These are phyloP conservation scores for Hypholoma sublateritium DNA, from an alignment of 768 basidiomycete genomes.

Conservation along the genomic window DNA sequence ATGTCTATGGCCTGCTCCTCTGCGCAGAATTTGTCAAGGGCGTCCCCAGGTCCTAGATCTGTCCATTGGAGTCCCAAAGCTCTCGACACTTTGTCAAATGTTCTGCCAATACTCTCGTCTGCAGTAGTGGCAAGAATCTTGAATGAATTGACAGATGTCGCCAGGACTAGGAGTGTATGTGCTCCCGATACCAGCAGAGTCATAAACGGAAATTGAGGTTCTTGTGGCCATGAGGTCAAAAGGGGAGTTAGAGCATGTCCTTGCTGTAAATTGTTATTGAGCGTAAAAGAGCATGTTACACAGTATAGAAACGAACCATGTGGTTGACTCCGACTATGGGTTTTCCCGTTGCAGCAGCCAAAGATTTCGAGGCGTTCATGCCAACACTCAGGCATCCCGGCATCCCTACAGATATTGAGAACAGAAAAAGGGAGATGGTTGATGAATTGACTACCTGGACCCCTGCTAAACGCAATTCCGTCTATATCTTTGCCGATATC, in stretches of 20 bases:
- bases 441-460: conserved; percentile 57
- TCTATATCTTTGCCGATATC: conserved; percentile 61
- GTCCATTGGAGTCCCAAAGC: conserved; percentile 68
- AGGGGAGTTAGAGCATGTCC: conserved; percentile 86
- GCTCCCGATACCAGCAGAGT: conserved; percentile 92
- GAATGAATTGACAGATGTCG: conserved; percentile 55
- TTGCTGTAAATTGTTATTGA: conserved; percentile 54
- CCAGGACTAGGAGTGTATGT: conserved; percentile 86
- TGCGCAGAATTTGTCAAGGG: conserved; percentile 71
- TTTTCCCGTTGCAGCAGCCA: conserved; percentile 76
- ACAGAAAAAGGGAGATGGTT: conserved; percentile 5
- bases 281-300: background rate
- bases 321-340: conserved; percentile 92
- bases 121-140: conserved; percentile 69
- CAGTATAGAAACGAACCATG: conserved; percentile 54
- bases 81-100: conserved; percentile 82
- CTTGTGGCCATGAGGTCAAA: conserved; percentile 52
- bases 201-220: conserved; percentile 80
- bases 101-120: conserved; percentile 76
- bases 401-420: conserved; percentile 51
- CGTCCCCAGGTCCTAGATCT: conserved; percentile 69
- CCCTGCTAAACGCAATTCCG: conserved; percentile 89
- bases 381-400: conserved; percentile 78
- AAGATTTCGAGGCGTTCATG: conserved; percentile 79
- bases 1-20: conserved; percentile 23